Evolutionary conservation across 2,329 filamentous ascomycete species (phyloP), one percentile per base, ranked within the genome.

Genomic region (Colletotrichum godetiae): DNA sequence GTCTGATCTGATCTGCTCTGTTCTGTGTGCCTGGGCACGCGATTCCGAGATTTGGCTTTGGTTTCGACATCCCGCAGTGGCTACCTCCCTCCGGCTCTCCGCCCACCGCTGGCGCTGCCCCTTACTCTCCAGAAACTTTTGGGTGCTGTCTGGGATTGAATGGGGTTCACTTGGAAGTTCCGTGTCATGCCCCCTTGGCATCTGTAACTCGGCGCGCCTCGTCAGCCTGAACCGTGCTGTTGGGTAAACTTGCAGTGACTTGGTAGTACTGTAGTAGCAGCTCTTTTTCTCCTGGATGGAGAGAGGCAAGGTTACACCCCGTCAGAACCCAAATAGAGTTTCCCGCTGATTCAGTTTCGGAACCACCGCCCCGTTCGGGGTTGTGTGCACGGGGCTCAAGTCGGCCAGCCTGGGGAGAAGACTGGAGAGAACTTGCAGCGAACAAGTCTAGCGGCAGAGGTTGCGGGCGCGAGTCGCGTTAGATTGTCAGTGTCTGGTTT

Each of bases 121-220:
- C 70, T 65, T 70, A 70, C 61, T 66, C 59, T 57, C 35, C 29
- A 65, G 67, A 70, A 60, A 24, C 55, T 73, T 73, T 73, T 22
- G 69, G 49, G 46, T 57, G 49, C 67, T 69, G 70, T 73, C 70
- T 73, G 70, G 67, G 70, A 73, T 73, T 73, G 60, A 70, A 73
- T 55, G 29, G 60, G 70, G 65, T 58, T 64, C n/a, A 4, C 27
- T 52, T 60, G 24, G 42, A 66, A 55, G 12, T 53, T 24, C 59
- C 58, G 65, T 69, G 55, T 65, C 60, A 70, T 65, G 67, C 60
- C 53, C 57, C 60, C 67, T 73, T 70, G 70, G 33, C 67, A 61
- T 31, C 67, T 65, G 59, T 59, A 73, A 70, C 66, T 46, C 29
- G n/a, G 42, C 35, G 33, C 60, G 67, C 60, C 55, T 73, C 66